Percentiles rank a stretch among this genome's conserved stretches.
These are phyloP conservation scores for Botrytis deweyae DNA, from an alignment of 2,329 filamentous ascomycete species.

Conservation along the genomic window DNA sequence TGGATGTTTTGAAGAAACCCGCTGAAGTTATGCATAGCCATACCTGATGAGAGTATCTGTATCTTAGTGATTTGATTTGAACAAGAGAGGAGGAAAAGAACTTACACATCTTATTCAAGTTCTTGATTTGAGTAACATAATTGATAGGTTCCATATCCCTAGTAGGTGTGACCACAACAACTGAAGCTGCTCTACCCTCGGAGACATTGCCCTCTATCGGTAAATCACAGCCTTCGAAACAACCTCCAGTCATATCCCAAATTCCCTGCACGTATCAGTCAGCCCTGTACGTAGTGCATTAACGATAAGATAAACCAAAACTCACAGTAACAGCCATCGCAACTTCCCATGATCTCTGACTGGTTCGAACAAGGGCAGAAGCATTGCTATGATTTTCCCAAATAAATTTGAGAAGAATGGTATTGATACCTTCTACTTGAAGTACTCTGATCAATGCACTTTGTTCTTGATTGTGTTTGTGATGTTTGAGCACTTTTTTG, in stretches of 20 bases:
- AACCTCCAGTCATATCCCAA: slow-evolving; percentile 16
- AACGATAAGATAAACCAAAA: not conserved
- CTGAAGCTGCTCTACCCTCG: not conserved
- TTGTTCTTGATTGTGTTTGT: slow-evolving; percentile 4
- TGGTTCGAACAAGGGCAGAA: not conserved
- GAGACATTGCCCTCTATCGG: slow-evolving; percentile 8
- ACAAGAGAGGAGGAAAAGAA: not conserved
- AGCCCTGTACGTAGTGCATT: not conserved
- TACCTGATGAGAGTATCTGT: slow-evolving; percentile 17
- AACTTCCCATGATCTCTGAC: slow-evolving; percentile 13
- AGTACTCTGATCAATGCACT: slow-evolving; percentile 14
- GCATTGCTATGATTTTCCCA: slow-evolving; percentile 7
- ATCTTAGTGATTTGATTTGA: not conserved
- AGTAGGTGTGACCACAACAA: slow-evolving; percentile 16
- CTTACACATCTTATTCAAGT: slow-evolving; percentile 31
- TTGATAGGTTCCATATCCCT: not conserved
- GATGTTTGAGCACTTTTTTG: not conserved
- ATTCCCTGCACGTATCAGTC: not conserved
- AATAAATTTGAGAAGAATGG: slow-evolving; percentile 10
- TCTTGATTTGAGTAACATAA: slow-evolving; percentile 26
- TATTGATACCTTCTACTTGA: not conserved
- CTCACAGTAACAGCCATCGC: slow-evolving; percentile 15
- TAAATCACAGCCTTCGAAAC: slow-evolving; percentile 2
- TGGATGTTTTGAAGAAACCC: slow-evolving; percentile 32
- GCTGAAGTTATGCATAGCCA: slow-evolving; percentile 29